Percentiles rank a stretch among this genome's conserved stretches.
These are phyloP conservation scores for Venturia nashicola DNA, from an alignment of 2,329 filamentous ascomycete genomes.

Conservation along the genomic window DNA sequence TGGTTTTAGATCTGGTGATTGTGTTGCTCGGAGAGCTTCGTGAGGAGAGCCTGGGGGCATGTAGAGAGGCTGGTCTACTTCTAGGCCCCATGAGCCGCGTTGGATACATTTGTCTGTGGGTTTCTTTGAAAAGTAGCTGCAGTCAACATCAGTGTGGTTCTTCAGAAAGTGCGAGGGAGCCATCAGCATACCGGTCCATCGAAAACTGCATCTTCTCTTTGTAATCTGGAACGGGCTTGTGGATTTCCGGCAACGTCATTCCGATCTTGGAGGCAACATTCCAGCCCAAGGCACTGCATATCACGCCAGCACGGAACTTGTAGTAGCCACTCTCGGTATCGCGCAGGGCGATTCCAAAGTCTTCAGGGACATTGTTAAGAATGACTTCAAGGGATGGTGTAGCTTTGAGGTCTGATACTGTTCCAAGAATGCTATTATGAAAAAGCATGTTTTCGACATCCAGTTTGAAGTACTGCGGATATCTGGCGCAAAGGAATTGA, in stretches of 20 bases:
- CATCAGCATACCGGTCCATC: slow-evolving; percentile 58
- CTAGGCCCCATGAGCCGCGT: slow-evolving; percentile 73
- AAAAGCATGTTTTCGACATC: slow-evolving; percentile 44
- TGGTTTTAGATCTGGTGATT: slow-evolving; percentile 43
- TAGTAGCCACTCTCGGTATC: slow-evolving; percentile 62
- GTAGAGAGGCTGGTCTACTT: slow-evolving; percentile 63
- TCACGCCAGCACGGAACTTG: slow-evolving; percentile 59
- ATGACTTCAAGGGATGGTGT: slow-evolving; percentile 58
- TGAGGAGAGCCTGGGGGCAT: slow-evolving; percentile 58
- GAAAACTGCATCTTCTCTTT: slow-evolving; percentile 79
- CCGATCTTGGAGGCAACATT: slow-evolving; percentile 64
- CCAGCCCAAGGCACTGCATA: slow-evolving; percentile 75
- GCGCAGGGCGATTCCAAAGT: slow-evolving; percentile 66
- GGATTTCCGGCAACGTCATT: slow-evolving; percentile 56
- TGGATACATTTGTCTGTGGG: slow-evolving; percentile 65
- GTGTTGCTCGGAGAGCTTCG: slow-evolving; percentile 44
- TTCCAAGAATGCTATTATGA: slow-evolving; percentile 56
- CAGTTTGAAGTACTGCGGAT: slow-evolving; percentile 61
- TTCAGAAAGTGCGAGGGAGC: background rate
- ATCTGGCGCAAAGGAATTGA: slow-evolving; percentile 66
- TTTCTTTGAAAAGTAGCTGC: slow-evolving; percentile 70
- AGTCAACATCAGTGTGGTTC: slow-evolving; percentile 3
- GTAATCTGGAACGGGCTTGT: slow-evolving; percentile 66
- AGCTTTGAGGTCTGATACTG: slow-evolving; percentile 45
- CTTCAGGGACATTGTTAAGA: slow-evolving; percentile 69